phyloP scores from a whole-genome alignment of 306 rosid species.

The Prunus salicina region DNA sequence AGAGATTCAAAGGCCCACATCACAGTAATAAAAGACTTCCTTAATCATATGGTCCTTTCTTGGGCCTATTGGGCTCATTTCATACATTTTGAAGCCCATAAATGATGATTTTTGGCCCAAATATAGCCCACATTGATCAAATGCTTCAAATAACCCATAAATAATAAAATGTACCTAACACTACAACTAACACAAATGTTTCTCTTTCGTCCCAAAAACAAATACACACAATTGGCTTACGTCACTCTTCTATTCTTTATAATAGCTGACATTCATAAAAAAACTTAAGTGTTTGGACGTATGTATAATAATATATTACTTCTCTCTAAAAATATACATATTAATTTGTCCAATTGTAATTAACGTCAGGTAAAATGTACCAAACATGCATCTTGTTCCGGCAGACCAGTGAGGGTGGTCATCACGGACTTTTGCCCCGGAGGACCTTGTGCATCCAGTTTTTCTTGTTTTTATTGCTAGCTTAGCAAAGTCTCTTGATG shows the following conservation, averaged over 20 bases:
- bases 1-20: neutral
- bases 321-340: neutral
- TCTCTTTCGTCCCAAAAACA: no score
- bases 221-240: neutral
- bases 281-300: neutral
- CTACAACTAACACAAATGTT: no score
- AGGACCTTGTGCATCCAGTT: constrained; percentile 13
- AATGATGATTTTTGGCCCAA: no score
- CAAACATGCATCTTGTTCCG: constrained; percentile 29
- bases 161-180: no score
- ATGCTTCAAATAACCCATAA: no score
- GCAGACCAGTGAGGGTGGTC: constrained; percentile 32
- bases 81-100: no score
- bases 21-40: no score
- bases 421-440: constrained; percentile 43
- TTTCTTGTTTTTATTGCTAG: no score
- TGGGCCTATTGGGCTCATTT: neutral
- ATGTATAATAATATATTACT: neutral
- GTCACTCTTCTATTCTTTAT: neutral
- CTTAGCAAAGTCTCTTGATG: no score
- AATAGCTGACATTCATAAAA: no score
- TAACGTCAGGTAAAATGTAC: constrained; percentile 28
- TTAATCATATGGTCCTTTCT: no score
- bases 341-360: neutral
- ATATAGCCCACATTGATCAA: no score